Conservation (phyloP, 192 early-diverging fungal species). For the Coemansia sp. region DNA sequence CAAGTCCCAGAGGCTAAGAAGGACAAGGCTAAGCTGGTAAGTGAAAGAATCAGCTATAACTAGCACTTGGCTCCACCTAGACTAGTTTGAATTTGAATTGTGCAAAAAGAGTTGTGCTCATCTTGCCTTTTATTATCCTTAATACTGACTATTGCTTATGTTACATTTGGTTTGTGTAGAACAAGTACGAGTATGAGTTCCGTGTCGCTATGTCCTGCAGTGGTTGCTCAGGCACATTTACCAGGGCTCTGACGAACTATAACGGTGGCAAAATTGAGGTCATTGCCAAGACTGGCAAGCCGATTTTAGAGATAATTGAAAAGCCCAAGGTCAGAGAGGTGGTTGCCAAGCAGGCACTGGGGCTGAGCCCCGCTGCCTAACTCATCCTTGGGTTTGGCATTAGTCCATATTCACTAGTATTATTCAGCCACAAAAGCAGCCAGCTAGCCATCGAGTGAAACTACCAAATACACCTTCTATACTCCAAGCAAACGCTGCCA, state of each 20-base stretch:
- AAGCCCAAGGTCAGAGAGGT: not conserved
- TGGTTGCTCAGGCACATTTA: conserved; percentile 27
- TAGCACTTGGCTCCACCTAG: not conserved
- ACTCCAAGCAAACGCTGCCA: too few relatives aligned
- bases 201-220: conserved; percentile 20
- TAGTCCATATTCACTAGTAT: not conserved
- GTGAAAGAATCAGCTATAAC: not conserved
- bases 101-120: not conserved
- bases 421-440: too few relatives aligned
- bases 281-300: not conserved
- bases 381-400: not conserved
- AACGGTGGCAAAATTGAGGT: not conserved
- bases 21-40: not conserved
- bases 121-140: not conserved
- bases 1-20: not conserved
- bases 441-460: too few relatives aligned
- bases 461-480: too few relatives aligned
- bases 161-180: too few relatives aligned
- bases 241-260: conserved; percentile 16
- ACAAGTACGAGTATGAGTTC: conserved; percentile 7
- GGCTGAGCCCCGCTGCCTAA: not conserved
- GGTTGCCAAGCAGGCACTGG: not conserved
- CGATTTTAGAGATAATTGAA: too few relatives aligned
- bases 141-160: not conserved
- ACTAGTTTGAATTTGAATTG: not conserved